A percentile compares a stretch with the other conserved stretches of the same genome.
phyloP scores from a whole-genome alignment of 2,329 filamentous ascomycete species.

The Cordyceps sp. region DNA sequence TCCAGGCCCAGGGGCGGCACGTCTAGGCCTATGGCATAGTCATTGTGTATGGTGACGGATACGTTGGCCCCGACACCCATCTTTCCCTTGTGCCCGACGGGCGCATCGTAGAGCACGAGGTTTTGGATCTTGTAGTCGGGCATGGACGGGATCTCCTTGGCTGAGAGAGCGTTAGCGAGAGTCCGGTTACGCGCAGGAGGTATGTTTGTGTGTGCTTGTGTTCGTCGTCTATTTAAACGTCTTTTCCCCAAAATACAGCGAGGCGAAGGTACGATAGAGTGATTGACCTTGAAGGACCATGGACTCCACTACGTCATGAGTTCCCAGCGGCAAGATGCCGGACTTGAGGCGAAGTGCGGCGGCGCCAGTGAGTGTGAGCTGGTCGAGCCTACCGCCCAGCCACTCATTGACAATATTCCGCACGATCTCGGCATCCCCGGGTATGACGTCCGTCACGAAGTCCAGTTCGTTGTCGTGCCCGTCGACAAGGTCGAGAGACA shows the following conservation, averaged over 20 bases:
- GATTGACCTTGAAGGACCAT: slow-evolving; percentile 71
- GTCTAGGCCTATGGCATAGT: slow-evolving; percentile 60
- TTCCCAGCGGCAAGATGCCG: slow-evolving; percentile 64
- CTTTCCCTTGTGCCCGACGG: slow-evolving; percentile 23
- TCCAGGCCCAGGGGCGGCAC: slow-evolving; percentile 73
- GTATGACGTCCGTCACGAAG: slow-evolving; percentile 58
- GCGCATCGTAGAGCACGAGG: slow-evolving; percentile 64
- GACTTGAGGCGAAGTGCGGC: slow-evolving; percentile 60
- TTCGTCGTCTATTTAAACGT: slow-evolving; percentile 16
- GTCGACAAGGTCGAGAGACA: slow-evolving; percentile 63
- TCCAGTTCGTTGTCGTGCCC: slow-evolving; percentile 64
- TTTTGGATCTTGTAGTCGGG: slow-evolving; percentile 71
- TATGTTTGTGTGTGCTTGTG: no score
- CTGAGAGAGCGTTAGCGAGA: slow-evolving; percentile 25
- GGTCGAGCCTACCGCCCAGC: slow-evolving; percentile 60
- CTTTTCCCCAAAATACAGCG: slow-evolving; percentile 45
- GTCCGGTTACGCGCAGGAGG: slow-evolving; percentile 4
- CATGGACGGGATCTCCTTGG: slow-evolving; percentile 54
- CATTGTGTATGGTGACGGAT: slow-evolving; percentile 53
- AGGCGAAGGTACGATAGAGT: slow-evolving; percentile 46
- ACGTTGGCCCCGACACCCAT: slow-evolving; percentile 69
- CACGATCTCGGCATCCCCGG: slow-evolving; percentile 63
- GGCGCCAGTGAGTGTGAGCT: slow-evolving; percentile 56
- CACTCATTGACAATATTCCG: slow-evolving; percentile 75
- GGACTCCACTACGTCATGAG: slow-evolving; percentile 57